Conservation (phyloP, 2,329 filamentous ascomycete species). For the Diplodia mutila region DNA sequence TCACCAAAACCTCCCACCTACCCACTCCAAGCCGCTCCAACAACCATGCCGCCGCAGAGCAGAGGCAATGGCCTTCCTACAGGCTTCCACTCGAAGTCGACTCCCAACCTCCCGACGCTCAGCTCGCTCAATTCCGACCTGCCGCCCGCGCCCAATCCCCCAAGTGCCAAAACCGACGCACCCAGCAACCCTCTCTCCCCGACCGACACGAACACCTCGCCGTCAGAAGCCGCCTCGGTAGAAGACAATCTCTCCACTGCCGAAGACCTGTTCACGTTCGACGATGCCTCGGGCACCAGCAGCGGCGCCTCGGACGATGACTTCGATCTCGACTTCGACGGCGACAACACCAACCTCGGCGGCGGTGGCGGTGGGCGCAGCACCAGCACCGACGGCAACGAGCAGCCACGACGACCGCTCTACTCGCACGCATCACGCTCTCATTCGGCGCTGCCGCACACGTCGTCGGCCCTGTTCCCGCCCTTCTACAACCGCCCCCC, state of each 20-base stretch:
- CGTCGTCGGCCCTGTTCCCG: conserved; percentile 60
- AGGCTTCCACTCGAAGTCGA: conserved; percentile 52
- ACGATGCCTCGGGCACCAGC: conserved; percentile 29
- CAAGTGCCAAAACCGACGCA: conserved; percentile 26
- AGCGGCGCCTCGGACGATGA: conserved; percentile 24
- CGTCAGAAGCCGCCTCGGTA: conserved; percentile 45
- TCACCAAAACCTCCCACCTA: background rate
- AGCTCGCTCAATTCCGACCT: conserved; percentile 35
- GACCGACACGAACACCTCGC: conserved; percentile 28
- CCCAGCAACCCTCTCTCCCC: conserved; percentile 32
- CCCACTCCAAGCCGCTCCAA: background rate
- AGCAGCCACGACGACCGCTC: conserved; percentile 38
- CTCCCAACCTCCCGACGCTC: conserved; percentile 52
- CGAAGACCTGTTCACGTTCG: conserved; percentile 31
- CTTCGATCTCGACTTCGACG: conserved; percentile 18
- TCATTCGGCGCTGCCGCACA: conserved; percentile 49
- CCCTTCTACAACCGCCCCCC: conserved; percentile 98
- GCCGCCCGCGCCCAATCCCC: conserved; percentile 27
- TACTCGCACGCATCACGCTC: conserved; percentile 50
- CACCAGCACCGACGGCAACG: conserved; percentile 21
- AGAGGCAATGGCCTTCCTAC: conserved; percentile 45
- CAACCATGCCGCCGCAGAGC: conserved; percentile 49
- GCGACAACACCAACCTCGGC: background rate
- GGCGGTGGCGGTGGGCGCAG: background rate
- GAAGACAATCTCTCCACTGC: conserved; percentile 43